Conservation (phyloP, 768 basidiomycete genomes). For the Mycena rebaudengoi region DNA sequence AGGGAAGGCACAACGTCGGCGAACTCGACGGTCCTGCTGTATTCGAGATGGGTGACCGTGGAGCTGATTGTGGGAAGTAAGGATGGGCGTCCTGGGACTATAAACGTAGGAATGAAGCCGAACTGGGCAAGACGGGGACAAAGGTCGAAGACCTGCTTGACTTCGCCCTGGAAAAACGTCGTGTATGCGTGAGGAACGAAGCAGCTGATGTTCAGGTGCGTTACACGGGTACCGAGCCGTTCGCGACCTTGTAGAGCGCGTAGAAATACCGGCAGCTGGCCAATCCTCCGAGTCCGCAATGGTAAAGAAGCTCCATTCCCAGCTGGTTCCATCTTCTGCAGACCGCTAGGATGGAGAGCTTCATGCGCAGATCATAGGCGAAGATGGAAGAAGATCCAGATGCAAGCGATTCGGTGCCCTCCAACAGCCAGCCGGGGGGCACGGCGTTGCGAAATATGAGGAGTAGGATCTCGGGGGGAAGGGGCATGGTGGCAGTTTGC, state of each 20-base stretch:
- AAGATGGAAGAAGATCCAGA: neutral
- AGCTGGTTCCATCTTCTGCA: conserved; percentile 17
- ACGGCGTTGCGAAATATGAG: neutral
- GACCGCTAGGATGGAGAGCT: conserved; percentile 13
- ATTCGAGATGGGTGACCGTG: neutral
- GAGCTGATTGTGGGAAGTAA: neutral
- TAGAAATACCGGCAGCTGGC: conserved; percentile 12
- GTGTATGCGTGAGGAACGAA: conserved; percentile 14
- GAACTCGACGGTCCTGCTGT: neutral
- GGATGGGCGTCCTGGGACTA: neutral
- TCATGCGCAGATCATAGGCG: neutral
- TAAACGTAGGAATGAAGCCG: neutral
- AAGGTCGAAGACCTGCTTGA: conserved; percentile 3
- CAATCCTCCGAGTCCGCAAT: conserved; percentile 11
- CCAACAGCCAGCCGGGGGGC: neutral
- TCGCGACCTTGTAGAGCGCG: conserved; percentile 2
- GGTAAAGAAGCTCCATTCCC: conserved; percentile 21
- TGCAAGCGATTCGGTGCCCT: neutral
- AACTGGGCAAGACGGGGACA: conserved; percentile 4
- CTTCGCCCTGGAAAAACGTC: neutral
- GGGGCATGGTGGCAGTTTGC: no score
- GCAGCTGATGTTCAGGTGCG: conserved; percentile 7
- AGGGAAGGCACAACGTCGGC: neutral
- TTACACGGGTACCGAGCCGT: conserved; percentile 18
- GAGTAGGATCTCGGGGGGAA: conserved; percentile 4